phyloP scores from a whole-genome alignment of 176 grass and related monocot genomes.

The Pontederia paniculata region DNA sequence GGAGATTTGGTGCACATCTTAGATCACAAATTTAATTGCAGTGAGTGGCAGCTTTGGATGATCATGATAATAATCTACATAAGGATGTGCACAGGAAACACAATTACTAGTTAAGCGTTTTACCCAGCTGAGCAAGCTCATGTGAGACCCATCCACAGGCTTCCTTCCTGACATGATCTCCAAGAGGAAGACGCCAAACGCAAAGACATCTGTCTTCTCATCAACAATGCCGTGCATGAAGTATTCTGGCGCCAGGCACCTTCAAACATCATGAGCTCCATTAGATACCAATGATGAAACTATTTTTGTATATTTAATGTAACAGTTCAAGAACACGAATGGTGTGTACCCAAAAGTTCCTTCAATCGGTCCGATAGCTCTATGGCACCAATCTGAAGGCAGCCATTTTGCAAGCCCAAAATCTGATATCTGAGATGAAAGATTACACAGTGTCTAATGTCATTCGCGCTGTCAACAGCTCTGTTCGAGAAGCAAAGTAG shows the following conservation, averaged over 20 bases:
- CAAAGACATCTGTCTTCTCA: constrained; percentile 19
- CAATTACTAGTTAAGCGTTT: background rate
- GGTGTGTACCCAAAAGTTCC: constrained; percentile 10
- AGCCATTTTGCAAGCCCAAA: constrained; percentile 21
- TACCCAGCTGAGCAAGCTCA: constrained; percentile 17
- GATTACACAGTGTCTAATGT: background rate
- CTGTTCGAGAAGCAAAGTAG: background rate
- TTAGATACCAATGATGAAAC: background rate
- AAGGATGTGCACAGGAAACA: background rate
- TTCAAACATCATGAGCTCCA: background rate
- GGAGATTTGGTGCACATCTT: no score
- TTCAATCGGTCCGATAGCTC: constrained; percentile 8
- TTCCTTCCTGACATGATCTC: constrained; percentile 16
- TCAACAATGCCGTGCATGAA: constrained; percentile 18
- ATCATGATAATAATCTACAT: background rate
- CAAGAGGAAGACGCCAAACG: constrained; percentile 16
- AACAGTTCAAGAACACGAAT: background rate
- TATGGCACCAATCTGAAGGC: constrained; percentile 10
- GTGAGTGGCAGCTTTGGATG: no score
- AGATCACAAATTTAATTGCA: no score
- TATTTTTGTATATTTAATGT: background rate
- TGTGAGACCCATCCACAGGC: constrained; percentile 12
- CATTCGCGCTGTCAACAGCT: background rate
- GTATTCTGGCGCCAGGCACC: constrained; percentile 16
- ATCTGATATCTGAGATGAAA: constrained; percentile 16